Evolutionary conservation across 2,329 filamentous ascomycete genomes (phyloP), one percentile per base, ranked within the genome.

Genomic region (Aquanectria penicillioides): DNA sequence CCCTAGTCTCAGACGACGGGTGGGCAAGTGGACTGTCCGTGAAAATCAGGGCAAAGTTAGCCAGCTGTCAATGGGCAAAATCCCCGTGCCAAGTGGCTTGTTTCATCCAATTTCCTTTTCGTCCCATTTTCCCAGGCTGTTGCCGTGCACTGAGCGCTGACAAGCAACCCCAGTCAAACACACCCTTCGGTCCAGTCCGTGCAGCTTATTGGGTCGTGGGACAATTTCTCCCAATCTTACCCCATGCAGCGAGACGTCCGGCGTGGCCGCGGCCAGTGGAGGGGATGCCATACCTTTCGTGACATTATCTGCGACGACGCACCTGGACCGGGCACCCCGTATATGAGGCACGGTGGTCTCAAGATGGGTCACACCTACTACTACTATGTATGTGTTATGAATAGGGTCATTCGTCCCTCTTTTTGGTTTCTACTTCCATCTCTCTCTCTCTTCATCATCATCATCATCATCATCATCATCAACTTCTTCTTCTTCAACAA

Each of bases 281-380:
- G 89, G 71, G 94, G 93, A 37, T 97, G 93, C 74, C 91, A 95
- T 79, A 86, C 86, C 31, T 97, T 97, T 77, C 87, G 89, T 62
- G 88, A 95, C 74, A 95, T 96, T 71, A 88, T 92, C 68, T 93
- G 89, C 69, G 92, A 96, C 76, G 92, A 93, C 56, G 83, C 89
- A 59, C 51, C 66, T 53, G 52, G 64, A 58, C 51, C 66, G 48
- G 48, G 47, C 57, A 50, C 62, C 67, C 65, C 65, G 59, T 68
- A 65, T 65, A 66, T 81, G 78, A 86, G 92, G 68, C 86, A 86
- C 66, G 93, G 93, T 57, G 94, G 91, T 49, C 83, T 97, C 64
- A 95, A 90, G 76, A 97, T 97, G 91, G 94, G 94, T 38, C 88
- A 90, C 59, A 95, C 90, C 13, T 97, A 97, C 77, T 97, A 94